These are phyloP conservation scores for Silene conica DNA, from an alignment of 148 eudicot species.

Conservation along the genomic window DNA sequence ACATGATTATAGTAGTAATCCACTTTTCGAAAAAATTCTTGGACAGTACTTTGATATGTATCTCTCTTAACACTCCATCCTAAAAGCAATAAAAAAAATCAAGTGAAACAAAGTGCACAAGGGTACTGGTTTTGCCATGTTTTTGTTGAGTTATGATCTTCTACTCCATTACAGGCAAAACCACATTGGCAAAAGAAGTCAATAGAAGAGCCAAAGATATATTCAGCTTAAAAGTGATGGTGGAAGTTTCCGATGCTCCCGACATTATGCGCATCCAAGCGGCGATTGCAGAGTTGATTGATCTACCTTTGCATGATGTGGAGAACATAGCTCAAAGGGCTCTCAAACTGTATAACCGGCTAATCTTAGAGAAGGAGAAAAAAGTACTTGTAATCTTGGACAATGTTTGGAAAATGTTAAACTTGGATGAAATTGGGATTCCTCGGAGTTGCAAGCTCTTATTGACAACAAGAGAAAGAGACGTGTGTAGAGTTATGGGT, in stretches of 20 bases:
- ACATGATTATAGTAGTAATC: no score
- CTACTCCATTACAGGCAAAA: no score
- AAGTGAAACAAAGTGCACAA: no score
- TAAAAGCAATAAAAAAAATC: no score
- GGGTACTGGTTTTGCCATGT: no score
- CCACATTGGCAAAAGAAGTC: slow-evolving; percentile 12
- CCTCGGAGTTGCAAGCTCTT: slow-evolving; percentile 9
- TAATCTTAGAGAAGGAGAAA: neutral
- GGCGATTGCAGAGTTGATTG: slow-evolving; percentile 1
- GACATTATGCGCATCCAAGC: slow-evolving; percentile 14
- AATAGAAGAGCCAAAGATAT: neutral
- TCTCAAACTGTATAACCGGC: neutral
- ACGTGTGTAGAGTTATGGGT: slow-evolving; percentile 12
- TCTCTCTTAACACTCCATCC: no score
- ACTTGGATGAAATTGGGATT: slow-evolving; percentile 10
- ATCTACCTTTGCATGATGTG: neutral
- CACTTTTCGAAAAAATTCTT: no score
- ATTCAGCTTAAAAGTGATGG: slow-evolving; percentile 8
- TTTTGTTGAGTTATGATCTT: no score
- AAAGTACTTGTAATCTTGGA: neutral
- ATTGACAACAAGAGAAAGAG: slow-evolving; percentile 2
- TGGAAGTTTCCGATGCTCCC: slow-evolving; percentile 4
- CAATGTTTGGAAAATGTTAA: slow-evolving; percentile 10
- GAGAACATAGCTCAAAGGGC: neutral
- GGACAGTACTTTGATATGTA: no score